Evolutionary conservation across 106 monocot genomes (phyloP).

Genomic region (Allium sativum): DNA sequence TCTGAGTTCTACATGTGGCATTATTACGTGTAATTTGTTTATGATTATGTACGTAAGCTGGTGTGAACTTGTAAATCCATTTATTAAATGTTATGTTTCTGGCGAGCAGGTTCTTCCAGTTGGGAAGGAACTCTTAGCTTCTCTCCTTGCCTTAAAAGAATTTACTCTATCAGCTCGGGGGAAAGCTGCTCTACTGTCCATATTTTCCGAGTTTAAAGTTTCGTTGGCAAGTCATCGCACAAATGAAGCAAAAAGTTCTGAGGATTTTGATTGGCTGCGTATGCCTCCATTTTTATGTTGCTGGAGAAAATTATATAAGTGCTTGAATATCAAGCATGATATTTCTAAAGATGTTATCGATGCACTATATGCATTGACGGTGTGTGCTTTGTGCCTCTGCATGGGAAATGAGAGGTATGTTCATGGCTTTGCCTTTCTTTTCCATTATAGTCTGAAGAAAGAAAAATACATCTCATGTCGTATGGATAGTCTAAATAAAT

Average conservation of each 20-base stretch:
- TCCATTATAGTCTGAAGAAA: no score
- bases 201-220: constrained; percentile 18
- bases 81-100: background rate
- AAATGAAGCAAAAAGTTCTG: background rate
- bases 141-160: constrained; percentile 60
- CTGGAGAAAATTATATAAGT: constrained; percentile 50
- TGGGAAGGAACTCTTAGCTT: constrained; percentile 74
- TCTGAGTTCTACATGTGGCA: no score
- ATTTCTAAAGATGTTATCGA: constrained; percentile 29
- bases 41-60: no score
- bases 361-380: constrained; percentile 40
- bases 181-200: constrained; percentile 31
- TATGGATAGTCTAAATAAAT: no score
- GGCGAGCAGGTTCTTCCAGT: constrained; percentile 56
- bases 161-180: constrained; percentile 32
- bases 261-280: constrained; percentile 22
- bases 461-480: no score
- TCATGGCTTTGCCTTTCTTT: background rate
- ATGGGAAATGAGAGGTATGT: constrained; percentile 49
- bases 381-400: constrained; percentile 33
- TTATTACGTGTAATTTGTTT: no score
- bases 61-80: no score
- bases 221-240: background rate
- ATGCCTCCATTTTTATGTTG: constrained; percentile 62
- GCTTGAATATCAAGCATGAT: constrained; percentile 29